Percentiles rank a stretch among this genome's conserved stretches.
These are phyloP conservation scores for Saprolegnia diclina DNA, from an alignment of 352 stramenopile species.

Conservation along the genomic window DNA sequence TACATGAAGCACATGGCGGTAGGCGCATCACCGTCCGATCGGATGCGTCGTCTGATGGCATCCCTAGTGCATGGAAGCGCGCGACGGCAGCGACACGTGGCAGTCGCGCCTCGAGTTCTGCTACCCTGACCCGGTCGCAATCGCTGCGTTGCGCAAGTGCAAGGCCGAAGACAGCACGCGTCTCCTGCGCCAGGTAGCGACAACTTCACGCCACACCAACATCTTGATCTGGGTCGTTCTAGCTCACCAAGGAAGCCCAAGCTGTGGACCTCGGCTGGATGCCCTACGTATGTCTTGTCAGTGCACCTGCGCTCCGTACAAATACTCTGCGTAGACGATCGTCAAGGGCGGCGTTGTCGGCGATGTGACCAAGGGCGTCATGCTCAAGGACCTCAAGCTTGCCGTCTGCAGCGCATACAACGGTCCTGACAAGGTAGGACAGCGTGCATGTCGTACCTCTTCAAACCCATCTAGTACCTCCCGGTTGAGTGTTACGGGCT, in stretches of 20 bases:
- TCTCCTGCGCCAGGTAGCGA: conserved; percentile 43
- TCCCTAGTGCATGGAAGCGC: conserved; percentile 62
- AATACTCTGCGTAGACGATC: conserved; percentile 38
- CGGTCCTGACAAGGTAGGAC: conserved; percentile 37
- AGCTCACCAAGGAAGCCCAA: conserved; percentile 61
- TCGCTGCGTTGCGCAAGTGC: conserved; percentile 47
- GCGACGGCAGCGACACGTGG: conserved; percentile 68
- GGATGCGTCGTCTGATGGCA: not conserved
- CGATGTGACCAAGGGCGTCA: conserved; percentile 49
- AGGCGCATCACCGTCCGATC: conserved; percentile 19
- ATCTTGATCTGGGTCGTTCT: not conserved
- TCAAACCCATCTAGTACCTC: not conserved
- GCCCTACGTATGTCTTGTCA: conserved; percentile 50
- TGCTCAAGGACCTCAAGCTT: conserved; percentile 48
- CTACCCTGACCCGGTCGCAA: conserved; percentile 49
- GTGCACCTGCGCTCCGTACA: not conserved
- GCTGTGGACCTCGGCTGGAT: conserved; percentile 54
- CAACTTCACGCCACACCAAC: not conserved
- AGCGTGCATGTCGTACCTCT: not conserved
- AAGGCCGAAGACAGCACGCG: conserved; percentile 50
- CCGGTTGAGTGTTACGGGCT: not conserved
- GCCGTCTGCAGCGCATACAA: conserved; percentile 60
- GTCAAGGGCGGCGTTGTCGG: conserved; percentile 56
- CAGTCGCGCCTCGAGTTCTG: conserved; percentile 63
- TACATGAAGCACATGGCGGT: conserved; percentile 71